A percentile compares a stretch with the other conserved stretches of the same genome.
Evolutionary conservation across 1,284 basidiomycete species (phyloP).

Genomic region (Flammula alnicola): DNA sequence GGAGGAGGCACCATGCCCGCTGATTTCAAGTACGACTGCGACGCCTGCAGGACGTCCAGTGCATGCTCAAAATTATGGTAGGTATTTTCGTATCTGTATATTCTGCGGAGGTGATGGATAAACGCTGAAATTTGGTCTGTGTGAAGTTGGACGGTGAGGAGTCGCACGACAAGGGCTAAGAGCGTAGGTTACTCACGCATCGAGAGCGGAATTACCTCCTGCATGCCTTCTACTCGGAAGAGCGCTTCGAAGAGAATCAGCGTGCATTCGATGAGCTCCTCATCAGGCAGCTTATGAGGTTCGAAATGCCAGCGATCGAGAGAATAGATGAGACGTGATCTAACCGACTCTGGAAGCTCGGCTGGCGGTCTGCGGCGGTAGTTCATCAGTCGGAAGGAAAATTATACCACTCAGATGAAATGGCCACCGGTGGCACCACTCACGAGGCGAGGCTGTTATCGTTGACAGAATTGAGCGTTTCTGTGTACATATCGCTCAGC

Average conservation of each 20-base stretch:
- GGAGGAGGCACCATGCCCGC: slow-evolving; percentile 83
- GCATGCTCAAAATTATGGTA: slow-evolving; percentile 98
- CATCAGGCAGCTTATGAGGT: slow-evolving; percentile 78
- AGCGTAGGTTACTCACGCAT: slow-evolving; percentile 58
- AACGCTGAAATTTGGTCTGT: slow-evolving; percentile 75
- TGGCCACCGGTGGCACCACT: slow-evolving; percentile 23
- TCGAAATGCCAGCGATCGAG: slow-evolving; percentile 88
- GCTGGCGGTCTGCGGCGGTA: slow-evolving; percentile 32
- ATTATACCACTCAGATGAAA: slow-evolving; percentile 5
- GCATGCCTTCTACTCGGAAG: slow-evolving; percentile 77
- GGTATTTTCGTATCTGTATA: slow-evolving; percentile 88
- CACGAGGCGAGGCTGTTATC: slow-evolving; percentile 54
- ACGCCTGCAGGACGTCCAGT: slow-evolving; percentile 91
- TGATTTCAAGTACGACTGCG: slow-evolving; percentile 80
- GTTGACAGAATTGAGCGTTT: slow-evolving; percentile 76
- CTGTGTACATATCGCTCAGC: slow-evolving; percentile 80
- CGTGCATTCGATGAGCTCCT: slow-evolving; percentile 81
- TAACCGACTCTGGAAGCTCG: slow-evolving; percentile 40
- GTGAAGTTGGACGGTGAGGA: slow-evolving; percentile 7
- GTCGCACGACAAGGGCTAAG: slow-evolving; percentile 18
- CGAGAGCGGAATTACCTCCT: slow-evolving; percentile 64
- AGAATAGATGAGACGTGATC: slow-evolving; percentile 62
- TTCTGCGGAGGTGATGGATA: slow-evolving; percentile 79
- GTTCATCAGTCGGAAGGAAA: slow-evolving; percentile 8
- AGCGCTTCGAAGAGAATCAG: slow-evolving; percentile 79